Evolutionary conservation across 768 basidiomycete species (phyloP), one percentile per base, ranked within the genome.

Genomic region (Dioszegia hungarica): DNA sequence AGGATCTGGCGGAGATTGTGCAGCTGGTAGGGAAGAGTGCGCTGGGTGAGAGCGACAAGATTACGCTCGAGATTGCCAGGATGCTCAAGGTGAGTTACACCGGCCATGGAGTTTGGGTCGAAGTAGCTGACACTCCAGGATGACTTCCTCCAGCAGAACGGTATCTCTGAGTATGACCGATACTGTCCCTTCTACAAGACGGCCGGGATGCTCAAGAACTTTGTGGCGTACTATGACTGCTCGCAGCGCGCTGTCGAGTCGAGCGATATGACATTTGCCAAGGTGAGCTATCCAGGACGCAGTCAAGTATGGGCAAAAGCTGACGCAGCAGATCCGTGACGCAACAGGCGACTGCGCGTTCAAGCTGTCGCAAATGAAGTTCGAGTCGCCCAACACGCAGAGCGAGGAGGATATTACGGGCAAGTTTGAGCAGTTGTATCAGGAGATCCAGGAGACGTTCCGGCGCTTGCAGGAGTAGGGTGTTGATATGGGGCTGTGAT

Each of bases 101-200:
- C 91, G 93, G 76, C 94, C 91, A 79, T 77, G 95, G 17, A 28
- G 20, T 25, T 45, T 24, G n/a, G 1, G 11, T 1, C 11, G 49
- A 38, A n/a, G n/a, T n/a, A n/a, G 49, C 49, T 51, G 12, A 51
- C 36, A 17, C 34, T 24, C 11, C 39, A 51, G 67, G 70, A 72
- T 45, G 70, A 72, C 47, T 72, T 72, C 63, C 56, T 69, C 72
- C 94, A 97, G 76, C 94, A 99, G 79, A 98, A 99, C 70, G 95
- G 95, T 66, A 95, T 98, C 84, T 91, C 89, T 78, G 89, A 90
- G 73, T 97, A 95, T 72, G 94, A 98, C 76, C 84, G 91, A 48
- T 95, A 84, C 80, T 99, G 94, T 72, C 94, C 94, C 14, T 97
- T 99, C 82, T 95, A 95, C 85, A 95, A 98, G 86, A 95, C 93